Evolutionary conservation across 164 flowering plant genomes (phyloP), one percentile per base, ranked within the genome.

Genomic region (Annona squamosa): DNA sequence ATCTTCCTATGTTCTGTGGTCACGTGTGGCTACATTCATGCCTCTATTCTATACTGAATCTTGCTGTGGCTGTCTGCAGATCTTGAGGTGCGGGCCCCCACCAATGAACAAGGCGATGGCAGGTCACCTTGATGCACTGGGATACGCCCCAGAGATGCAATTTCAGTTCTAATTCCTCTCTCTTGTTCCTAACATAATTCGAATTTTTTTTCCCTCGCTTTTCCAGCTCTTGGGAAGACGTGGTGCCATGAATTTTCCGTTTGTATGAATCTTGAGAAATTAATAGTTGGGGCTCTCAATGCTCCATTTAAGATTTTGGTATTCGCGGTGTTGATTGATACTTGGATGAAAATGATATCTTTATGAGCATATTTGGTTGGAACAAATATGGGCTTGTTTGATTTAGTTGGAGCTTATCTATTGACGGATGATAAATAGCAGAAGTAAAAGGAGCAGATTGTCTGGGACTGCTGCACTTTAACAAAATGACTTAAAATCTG

Each of bases 81-180:
- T 93, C 63, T 73, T 93, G 80, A 89, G 95, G 68, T 93, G 98
- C 26, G 98, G 98, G 4, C 98, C 98, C 16, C 98, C 98, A 71
- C 96, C 98, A 1, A 93, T 93, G 98, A 93, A 93, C 91, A 93
- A 93, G 84, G 98, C 98, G 82, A 91, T 93, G 93, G 90, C 89
- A 76, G 93, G 81, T 72, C 87, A 90, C 76, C 93, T 93, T 48
- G 93, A 93, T 2, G 87, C 77, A 19, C 85, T 93, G 41, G 94
- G 85, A 45, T 93, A 91, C 73, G 4, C 93, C 1, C 45, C 89
- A 4, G 90, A 85, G 68, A 91, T 91, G 97, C 98, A 86, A 81
- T 93, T 93, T 80, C 94, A 91, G 82, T 93, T 93, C 84, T 93
- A 80, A 86, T 52, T 52, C 59, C 13, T 52, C 9, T 52, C 59